A percentile compares a stretch with the other conserved stretches of the same genome.
phyloP scores from a whole-genome alignment of 2,329 filamentous ascomycete species.

The Achaetomium macrosporum region DNA sequence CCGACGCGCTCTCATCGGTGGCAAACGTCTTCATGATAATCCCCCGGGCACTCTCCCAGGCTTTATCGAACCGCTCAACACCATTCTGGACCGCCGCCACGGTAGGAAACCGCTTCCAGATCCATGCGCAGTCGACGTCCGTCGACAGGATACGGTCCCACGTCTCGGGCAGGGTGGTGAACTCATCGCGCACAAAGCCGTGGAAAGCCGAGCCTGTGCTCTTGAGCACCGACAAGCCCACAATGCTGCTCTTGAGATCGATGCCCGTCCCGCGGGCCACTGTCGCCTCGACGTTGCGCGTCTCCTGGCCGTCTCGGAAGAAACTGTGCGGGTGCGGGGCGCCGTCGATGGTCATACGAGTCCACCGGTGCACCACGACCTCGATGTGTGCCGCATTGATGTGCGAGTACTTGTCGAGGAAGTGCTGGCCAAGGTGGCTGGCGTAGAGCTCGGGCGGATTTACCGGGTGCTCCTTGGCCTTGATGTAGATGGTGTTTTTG shows the following conservation, averaged over 20 bases:
- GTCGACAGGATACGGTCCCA: slow-evolving; percentile 96
- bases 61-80: slow-evolving; percentile 65
- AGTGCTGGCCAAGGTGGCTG: slow-evolving; percentile 78
- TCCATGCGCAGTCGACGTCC: slow-evolving; percentile 81
- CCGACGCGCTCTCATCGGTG: slow-evolving; percentile 81
- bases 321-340: slow-evolving; percentile 94
- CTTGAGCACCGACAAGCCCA: slow-evolving; percentile 83
- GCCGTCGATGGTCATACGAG: slow-evolving; percentile 78
- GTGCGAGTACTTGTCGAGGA: slow-evolving; percentile 80
- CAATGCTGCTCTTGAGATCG: slow-evolving; percentile 69
- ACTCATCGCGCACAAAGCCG: slow-evolving; percentile 89
- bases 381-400: slow-evolving; percentile 79
- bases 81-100: slow-evolving; percentile 62
- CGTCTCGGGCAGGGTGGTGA: slow-evolving; percentile 81
- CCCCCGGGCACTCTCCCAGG: slow-evolving; percentile 68
- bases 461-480: slow-evolving; percentile 88
- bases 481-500: slow-evolving; percentile 95
- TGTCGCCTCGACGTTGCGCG: slow-evolving; percentile 70
- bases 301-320: slow-evolving; percentile 82
- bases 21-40: slow-evolving; percentile 93
- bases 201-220: slow-evolving; percentile 96
- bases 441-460: slow-evolving; percentile 91
- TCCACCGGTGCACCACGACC: slow-evolving; percentile 84
- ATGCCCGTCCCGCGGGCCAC: slow-evolving; percentile 65
- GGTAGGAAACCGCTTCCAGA: slow-evolving; percentile 67